These are phyloP conservation scores for Mycena floridula DNA, from an alignment of 768 basidiomycete genomes.

Conservation along the genomic window DNA sequence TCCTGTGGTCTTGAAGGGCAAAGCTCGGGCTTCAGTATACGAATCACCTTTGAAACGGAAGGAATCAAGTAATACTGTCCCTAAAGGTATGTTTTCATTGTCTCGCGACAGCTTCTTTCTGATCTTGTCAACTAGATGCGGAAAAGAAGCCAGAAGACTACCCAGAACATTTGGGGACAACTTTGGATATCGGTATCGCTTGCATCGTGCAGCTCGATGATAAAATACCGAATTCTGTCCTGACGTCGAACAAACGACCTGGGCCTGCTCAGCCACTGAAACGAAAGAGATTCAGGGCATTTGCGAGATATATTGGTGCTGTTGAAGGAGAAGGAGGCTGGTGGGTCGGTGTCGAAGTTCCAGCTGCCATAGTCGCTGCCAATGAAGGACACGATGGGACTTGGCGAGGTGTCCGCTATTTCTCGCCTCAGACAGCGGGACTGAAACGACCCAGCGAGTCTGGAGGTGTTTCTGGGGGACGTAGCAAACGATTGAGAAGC, in stretches of 20 bases:
- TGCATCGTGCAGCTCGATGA: too few relatives aligned
- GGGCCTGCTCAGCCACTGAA: too few relatives aligned
- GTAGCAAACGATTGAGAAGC: conserved; percentile 65
- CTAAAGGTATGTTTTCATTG: too few relatives aligned
- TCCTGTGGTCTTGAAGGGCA: conserved; percentile 2
- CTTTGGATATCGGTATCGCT: conserved; percentile 81
- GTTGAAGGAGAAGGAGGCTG: conserved; percentile 75
- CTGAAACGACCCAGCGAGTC: conserved; percentile 34
- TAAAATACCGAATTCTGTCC: too few relatives aligned
- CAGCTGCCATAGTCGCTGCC: conserved; percentile 35
- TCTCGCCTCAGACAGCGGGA: conserved; percentile 25
- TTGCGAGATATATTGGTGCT: conserved; percentile 84
- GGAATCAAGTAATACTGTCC: too few relatives aligned
- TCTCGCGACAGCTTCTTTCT: too few relatives aligned
- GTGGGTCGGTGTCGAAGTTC: conserved; percentile 91
- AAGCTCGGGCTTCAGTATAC: conserved; percentile 14
- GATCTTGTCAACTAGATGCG: too few relatives aligned
- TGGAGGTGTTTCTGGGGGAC: conserved; percentile 42
- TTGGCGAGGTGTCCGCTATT: conserved; percentile 78
- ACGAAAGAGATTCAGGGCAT: conserved; percentile 78
- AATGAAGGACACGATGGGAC: conserved; percentile 68
- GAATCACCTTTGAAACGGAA: too few relatives aligned
- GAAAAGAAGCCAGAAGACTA: conserved; percentile 29
- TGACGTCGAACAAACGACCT: too few relatives aligned
- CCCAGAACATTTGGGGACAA: conserved; percentile 40